Base-by-base conservation (phyloP, 1,139 yeast genomes). In the Oligophagozyma castellii region DNA sequence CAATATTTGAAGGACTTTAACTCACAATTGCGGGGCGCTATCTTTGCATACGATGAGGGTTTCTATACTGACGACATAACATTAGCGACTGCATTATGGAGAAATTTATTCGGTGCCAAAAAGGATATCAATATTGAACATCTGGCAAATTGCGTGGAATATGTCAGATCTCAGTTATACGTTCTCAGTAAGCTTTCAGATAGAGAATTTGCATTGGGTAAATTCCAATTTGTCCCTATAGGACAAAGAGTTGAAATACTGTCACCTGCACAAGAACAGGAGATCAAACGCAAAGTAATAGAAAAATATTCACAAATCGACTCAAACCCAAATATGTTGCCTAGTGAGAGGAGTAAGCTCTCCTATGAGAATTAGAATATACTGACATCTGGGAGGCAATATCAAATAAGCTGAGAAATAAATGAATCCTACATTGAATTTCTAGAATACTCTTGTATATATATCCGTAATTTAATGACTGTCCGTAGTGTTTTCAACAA, bases 31-130 rank as follows among this genome's bases (percentile, higher is more conserved):
- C 70, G 92, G 51, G 99, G 99, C 23, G 66, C 80, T 24, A 77
- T 84, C 2, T 72, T 86, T 45, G 78, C 94, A 2, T 86, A 86
- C 47, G 99, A 92, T 55, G 96, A 89, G 58, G 96, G 92, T 0
- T 67, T 92, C 33, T 70, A 68, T 43, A 70, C 83, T 19, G 79
- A 77, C 40, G 96, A 86, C 53, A 71, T 80, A 14, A 80, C 89
- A 1, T 59, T 86, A 36, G 94, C 93, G 2, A 71, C 79, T 24
- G 95, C 95, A 1, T 56, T 86, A 24, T 81, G 93, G 93, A 73
- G 95, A 63, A 84, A 84, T 50, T 58, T 89, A 35, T 89, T 84
- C 57, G 80, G 80, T 44, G 95, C 93, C 33, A 73, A 81, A 52
- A 72, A 73, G 20, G 76, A 81, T 40, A 73, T 78, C 20, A 95